Evolutionary conservation across 768 basidiomycete species (phyloP).

Genomic region (Porphyrellus cyaneotinctus): DNA sequence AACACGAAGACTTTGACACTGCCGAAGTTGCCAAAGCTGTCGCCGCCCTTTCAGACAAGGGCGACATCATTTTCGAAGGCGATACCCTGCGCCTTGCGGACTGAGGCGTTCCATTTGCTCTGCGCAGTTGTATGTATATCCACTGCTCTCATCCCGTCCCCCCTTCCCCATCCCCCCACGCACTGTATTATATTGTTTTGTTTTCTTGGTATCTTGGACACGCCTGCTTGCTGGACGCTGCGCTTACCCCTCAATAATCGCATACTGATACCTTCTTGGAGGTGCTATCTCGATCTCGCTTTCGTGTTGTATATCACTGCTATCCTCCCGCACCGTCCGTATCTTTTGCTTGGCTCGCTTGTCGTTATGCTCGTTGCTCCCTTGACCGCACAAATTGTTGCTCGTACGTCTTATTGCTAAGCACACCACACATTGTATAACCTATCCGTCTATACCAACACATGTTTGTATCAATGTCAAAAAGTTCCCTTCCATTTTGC

Average conservation of each 20-base stretch:
- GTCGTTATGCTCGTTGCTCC: background rate
- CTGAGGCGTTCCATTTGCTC: slow-evolving; percentile 3
- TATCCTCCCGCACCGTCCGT: background rate
- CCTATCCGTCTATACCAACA: slow-evolving; percentile 7
- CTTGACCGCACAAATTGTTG: background rate
- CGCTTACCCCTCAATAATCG: background rate
- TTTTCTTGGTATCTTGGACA: slow-evolving; percentile 1
- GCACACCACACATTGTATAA: slow-evolving; percentile 16
- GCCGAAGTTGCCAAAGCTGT: slow-evolving; percentile 58
- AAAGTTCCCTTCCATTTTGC: background rate
- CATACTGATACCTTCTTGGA: slow-evolving; percentile 25
- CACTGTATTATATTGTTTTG: slow-evolving; percentile 15
- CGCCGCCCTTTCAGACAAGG: slow-evolving; percentile 43
- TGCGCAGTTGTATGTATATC: background rate
- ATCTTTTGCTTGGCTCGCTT: slow-evolving; percentile 1
- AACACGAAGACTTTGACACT: slow-evolving; percentile 80
- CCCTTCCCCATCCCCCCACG: background rate
- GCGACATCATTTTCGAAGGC: slow-evolving; percentile 48
- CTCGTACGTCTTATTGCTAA: background rate
- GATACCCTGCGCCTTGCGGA: slow-evolving; percentile 37
- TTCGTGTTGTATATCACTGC: slow-evolving; percentile 12
- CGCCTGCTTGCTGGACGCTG: background rate
- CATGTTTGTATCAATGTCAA: slow-evolving; percentile 23
- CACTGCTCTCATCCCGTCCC: background rate
- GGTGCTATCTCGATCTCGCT: slow-evolving; percentile 9